A percentile compares a stretch with the other conserved stretches of the same genome.
These are phyloP conservation scores for Rubia tinctorum DNA, from an alignment of 305 asterid genomes.

Conservation along the genomic window DNA sequence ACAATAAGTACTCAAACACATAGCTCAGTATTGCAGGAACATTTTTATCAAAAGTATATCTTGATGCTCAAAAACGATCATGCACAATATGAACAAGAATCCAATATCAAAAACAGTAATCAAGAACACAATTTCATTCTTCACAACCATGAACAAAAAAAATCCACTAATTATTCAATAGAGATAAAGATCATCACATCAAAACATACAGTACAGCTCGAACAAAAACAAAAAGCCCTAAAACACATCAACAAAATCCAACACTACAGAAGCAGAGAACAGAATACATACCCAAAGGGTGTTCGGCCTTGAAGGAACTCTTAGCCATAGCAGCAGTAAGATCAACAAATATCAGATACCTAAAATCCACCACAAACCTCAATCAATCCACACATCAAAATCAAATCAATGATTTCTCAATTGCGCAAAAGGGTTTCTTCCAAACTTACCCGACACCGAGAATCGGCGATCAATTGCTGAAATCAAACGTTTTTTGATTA, in stretches of 20 bases:
- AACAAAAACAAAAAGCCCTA: background rate
- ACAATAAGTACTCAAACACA: no score
- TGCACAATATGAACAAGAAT: background rate
- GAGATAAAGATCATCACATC: no score
- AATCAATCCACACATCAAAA: background rate
- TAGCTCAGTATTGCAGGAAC: no score
- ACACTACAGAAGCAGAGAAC: background rate
- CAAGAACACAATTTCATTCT: background rate
- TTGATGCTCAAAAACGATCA: background rate
- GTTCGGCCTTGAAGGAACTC: constrained; percentile 71
- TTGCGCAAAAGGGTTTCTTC: constrained; percentile 11
- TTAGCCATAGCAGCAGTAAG: constrained; percentile 53
- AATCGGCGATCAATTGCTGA: background rate
- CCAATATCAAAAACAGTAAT: background rate
- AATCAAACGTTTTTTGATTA: no score
- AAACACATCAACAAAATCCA: background rate
- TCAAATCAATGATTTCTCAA: background rate
- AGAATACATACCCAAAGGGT: constrained; percentile 84
- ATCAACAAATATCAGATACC: constrained; percentile 16
- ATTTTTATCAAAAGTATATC: background rate
- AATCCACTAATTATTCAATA: no score
- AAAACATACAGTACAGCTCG: background rate
- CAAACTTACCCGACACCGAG: background rate
- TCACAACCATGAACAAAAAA: background rate
- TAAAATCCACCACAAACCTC: constrained; percentile 17